Evolutionary conservation across 2,329 filamentous ascomycete species (phyloP).

Genomic region (Dactylellina haptotyla): DNA sequence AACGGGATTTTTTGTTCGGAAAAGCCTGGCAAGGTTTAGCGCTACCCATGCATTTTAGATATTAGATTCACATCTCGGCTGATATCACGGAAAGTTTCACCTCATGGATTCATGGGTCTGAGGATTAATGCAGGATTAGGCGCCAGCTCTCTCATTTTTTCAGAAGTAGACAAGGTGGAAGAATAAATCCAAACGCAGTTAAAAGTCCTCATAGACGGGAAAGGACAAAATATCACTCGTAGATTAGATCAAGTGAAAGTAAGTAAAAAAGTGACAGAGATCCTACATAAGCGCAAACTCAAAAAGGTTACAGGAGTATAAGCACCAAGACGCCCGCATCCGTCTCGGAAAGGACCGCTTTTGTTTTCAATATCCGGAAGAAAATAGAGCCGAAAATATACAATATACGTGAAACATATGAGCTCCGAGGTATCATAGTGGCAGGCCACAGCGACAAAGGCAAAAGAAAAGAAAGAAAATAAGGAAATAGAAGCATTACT

Average conservation of each 20-base stretch:
- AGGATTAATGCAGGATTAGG: constrained; percentile 7
- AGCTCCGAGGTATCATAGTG: constrained; percentile 46
- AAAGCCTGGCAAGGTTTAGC: neutral
- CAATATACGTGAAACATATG: constrained; percentile 25
- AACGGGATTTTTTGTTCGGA: neutral
- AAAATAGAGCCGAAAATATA: constrained; percentile 37
- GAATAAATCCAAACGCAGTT: neutral
- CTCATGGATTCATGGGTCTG: constrained; percentile 28
- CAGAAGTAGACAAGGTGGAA: neutral
- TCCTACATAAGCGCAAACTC: constrained; percentile 7
- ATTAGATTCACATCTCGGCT: constrained; percentile 18
- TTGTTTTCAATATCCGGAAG: constrained; percentile 28
- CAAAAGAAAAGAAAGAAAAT: neutral
- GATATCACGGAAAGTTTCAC: constrained; percentile 42
- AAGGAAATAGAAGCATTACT: neutral
- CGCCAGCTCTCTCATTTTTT: constrained; percentile 16
- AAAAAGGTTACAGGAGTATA: constrained; percentile 6
- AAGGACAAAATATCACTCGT: neutral
- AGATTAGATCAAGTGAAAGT: neutral
- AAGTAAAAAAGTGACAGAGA: neutral
- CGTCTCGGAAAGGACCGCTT: constrained; percentile 45
- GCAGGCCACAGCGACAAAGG: constrained; percentile 5
- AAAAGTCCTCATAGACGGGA: neutral
- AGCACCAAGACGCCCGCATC: constrained; percentile 46
- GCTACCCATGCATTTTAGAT: neutral